Conservation (phyloP, 257 asterid species). For the Echites panduratus region DNA sequence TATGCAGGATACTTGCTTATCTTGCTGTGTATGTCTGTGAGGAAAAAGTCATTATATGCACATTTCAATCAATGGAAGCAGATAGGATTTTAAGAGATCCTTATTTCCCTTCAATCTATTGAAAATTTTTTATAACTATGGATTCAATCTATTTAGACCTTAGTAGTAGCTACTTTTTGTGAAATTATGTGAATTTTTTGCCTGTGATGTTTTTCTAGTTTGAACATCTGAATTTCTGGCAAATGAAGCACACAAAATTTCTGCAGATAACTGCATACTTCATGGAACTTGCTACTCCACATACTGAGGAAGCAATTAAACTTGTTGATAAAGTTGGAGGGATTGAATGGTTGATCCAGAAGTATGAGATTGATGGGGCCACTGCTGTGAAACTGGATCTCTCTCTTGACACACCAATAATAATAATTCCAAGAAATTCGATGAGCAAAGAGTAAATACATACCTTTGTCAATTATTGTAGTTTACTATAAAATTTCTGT, state of each 20-base stretch:
- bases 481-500: not conserved
- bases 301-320: constrained; percentile 88
- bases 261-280: constrained; percentile 85
- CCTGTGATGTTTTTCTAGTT: not conserved
- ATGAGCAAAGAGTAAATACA: constrained; percentile 82
- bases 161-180: not conserved
- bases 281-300: constrained; percentile 97
- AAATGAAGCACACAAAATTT: constrained; percentile 6
- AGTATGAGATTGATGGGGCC: constrained; percentile 96
- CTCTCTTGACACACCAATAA: constrained; percentile 84
- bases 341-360: constrained; percentile 96
- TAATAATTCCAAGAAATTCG: constrained; percentile 87
- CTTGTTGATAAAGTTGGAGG: constrained; percentile 99
- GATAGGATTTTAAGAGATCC: not conserved
- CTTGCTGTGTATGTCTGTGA: not conserved
- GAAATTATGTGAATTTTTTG: not conserved
- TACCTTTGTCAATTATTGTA: constrained; percentile 14
- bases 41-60: not conserved
- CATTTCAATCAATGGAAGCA: not conserved
- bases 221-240: not conserved
- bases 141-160: not conserved
- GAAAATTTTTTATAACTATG: not conserved
- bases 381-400: constrained; percentile 93
- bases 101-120: not conserved
- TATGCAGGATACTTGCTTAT: no score